Evolutionary conservation across 1,284 basidiomycete genomes (phyloP), one percentile per base, ranked within the genome.

Genomic region (Pascua sp.): DNA sequence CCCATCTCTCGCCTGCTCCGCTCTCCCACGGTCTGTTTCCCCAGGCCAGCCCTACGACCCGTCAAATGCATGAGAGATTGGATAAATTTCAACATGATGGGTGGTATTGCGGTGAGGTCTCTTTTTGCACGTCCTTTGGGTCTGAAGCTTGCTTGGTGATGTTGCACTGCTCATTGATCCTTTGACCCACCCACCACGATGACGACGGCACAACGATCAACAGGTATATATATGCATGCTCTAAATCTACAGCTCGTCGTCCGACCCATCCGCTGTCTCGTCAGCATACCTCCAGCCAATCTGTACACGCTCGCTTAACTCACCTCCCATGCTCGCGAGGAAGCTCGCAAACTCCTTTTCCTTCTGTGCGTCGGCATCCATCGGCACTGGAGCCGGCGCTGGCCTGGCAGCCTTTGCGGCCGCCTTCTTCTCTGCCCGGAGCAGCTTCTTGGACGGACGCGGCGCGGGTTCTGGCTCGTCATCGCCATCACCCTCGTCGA

Each of bases 281-380:
- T 32, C 24, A 32, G 24, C 24, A 32, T 32, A 32, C 24, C 7
- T 7, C 24, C 24, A 32, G 24, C 24, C 24, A n/a, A n/a, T 32
- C 7, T 32, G 24, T 32, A 7, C 24, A 32, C 4, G 24, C 24
- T 32, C 4, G 24, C 24, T 32, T 32, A 53, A 50, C 41, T 69
- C 65, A 71, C 69, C 74, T 46, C 74, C 74, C 50, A 77, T 71
- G 32, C 62, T 68, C 18, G 72, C 62, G 49, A 78, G 65, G 64
- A 78, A 78, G 47, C 60, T 70, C 16, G 73, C 75, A 67, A 78
- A 78, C 36, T 78, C 76, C 18, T 62, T 57, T 61, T 77, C 76
- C 63, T 74, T 74, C 61, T 64, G 66, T 48, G 47, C 55, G 50
- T 70, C 64, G 7, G 51, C 58, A 46, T 73, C 68, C 56, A 68